These are phyloP conservation scores for Phytopythium montanum DNA, from an alignment of 352 stramenopile genomes.

Conservation along the genomic window DNA sequence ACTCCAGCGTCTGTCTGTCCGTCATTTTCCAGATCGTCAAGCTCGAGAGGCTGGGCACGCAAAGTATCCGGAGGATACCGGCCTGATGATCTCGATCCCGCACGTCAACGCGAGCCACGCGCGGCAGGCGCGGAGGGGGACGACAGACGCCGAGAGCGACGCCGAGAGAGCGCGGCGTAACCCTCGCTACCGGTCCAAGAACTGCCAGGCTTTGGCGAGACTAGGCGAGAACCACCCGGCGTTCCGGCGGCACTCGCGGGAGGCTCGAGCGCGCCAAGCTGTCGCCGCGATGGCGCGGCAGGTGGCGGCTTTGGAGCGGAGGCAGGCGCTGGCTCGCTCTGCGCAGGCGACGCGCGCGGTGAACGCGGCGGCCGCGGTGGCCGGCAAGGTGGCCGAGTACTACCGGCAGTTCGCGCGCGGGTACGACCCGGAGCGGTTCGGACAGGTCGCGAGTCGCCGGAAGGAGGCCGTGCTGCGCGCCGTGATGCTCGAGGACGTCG, in stretches of 20 bases:
- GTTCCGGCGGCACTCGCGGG: constrained; percentile 31
- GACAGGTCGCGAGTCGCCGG: constrained; percentile 11
- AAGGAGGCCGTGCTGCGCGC: constrained; percentile 37
- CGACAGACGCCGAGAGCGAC: background rate
- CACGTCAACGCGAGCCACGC: constrained; percentile 1
- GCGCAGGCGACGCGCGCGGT: constrained; percentile 36
- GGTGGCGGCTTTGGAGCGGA: constrained; percentile 41
- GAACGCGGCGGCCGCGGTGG: constrained; percentile 34
- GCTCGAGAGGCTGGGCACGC: too few species aligned
- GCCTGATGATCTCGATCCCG: constrained; percentile 7
- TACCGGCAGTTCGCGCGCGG: constrained; percentile 43
- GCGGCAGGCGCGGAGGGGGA: constrained; percentile 1
- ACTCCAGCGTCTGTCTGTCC: too few species aligned
- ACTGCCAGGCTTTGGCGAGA: constrained; percentile 34
- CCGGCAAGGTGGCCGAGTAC: constrained; percentile 40
- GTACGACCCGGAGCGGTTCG: constrained; percentile 30
- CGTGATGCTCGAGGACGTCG: constrained; percentile 43
- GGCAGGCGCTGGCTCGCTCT: constrained; percentile 35
- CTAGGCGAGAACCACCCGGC: constrained; percentile 22
- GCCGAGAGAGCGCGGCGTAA: background rate
- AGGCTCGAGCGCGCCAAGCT: constrained; percentile 23
- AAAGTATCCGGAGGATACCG: too few species aligned
- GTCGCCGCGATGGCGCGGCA: constrained; percentile 34
- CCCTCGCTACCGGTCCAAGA: constrained; percentile 29
- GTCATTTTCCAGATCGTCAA: too few species aligned